phyloP scores from a whole-genome alignment of 768 basidiomycete species.

The Trametes cubensis region DNA sequence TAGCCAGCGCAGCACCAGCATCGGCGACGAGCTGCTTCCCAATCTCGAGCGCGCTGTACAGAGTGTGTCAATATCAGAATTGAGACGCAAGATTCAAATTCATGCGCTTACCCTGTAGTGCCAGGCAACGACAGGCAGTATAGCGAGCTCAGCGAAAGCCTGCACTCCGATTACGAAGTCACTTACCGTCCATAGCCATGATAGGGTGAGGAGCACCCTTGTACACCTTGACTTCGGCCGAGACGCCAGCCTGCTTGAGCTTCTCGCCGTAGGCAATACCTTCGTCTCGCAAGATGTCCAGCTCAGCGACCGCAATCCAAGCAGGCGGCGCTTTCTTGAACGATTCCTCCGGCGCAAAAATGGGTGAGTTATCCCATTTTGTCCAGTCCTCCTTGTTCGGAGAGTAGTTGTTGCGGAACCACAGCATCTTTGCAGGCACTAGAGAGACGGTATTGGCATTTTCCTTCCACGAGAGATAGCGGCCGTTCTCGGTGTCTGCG shows the following conservation, averaged over 20 bases:
- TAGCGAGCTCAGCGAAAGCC: neutral
- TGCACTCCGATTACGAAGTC: neutral
- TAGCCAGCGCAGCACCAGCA: constrained; percentile 38
- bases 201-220: constrained; percentile 70
- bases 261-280: constrained; percentile 65
- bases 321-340: constrained; percentile 55
- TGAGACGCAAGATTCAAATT: neutral
- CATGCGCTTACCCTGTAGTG: constrained; percentile 19
- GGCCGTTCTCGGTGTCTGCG: constrained; percentile 42
- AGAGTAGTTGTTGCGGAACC: constrained; percentile 73
- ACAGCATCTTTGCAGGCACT: constrained; percentile 64
- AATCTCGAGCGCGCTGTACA: constrained; percentile 39
- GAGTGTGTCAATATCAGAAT: neutral
- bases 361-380: constrained; percentile 71
- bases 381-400: constrained; percentile 61
- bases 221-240: constrained; percentile 59
- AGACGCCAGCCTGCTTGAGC: constrained; percentile 52
- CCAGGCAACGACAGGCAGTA: neutral
- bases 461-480: constrained; percentile 55
- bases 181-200: constrained; percentile 74
- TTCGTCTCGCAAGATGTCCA: constrained; percentile 70
- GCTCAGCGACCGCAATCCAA: constrained; percentile 65
- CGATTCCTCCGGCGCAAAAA: constrained; percentile 63
- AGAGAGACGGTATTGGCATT: constrained; percentile 64
- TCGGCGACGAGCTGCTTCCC: constrained; percentile 44